Base-by-base conservation (phyloP, 768 basidiomycete species). In the Lentinula detonsa region DNA sequence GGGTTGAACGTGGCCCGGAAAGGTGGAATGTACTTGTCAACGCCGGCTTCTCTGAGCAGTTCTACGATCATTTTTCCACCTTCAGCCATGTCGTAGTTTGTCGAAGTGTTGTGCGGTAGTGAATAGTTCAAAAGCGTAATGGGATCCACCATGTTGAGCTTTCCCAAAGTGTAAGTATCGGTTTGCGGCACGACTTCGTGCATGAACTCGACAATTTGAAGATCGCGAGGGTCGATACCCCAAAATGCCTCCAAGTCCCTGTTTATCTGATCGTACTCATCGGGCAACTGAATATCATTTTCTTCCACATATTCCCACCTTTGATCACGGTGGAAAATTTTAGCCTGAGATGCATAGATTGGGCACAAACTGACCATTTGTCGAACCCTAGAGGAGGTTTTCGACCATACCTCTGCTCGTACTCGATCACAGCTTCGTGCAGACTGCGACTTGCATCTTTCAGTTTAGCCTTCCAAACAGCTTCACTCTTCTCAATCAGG, bases 301-400 rank as follows among this genome's bases (percentile, higher is more conserved):
- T 85, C 78, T 68, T 78, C 75, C n/a, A 85, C 91, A 70, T 79
- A 81, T 43, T 74, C 65, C 79, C 79, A 82, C 81, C 80, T 81
- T 10, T 6, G 42, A 31, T n/a, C 13, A 10, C 9, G 0, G 15
- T n/a, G 16, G 2, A 16, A 21, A 52, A 35, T 13, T 33, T 33
- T 15, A 23, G 31, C 28, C 15, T 43, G 23, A 31, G 11, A 10
- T 28, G 16, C 0, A 16, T 33, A 4, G 11, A 13, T 10, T 13
- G 8, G 28, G 11, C 9, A 52, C 82, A 85, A 45, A 73, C 75
- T 75, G 75, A 94, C 93, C 94, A 96, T 35, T 81, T 75, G 69
- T 93, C 93, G 63, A 97, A 98, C 0, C 95, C 95, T 56, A 81
- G 82, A 0, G 95, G 94, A 5, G 95, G 95, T 52, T 83, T 74